Conservation (phyloP, 768 basidiomycete genomes). For the Calocybe indica region DNA sequence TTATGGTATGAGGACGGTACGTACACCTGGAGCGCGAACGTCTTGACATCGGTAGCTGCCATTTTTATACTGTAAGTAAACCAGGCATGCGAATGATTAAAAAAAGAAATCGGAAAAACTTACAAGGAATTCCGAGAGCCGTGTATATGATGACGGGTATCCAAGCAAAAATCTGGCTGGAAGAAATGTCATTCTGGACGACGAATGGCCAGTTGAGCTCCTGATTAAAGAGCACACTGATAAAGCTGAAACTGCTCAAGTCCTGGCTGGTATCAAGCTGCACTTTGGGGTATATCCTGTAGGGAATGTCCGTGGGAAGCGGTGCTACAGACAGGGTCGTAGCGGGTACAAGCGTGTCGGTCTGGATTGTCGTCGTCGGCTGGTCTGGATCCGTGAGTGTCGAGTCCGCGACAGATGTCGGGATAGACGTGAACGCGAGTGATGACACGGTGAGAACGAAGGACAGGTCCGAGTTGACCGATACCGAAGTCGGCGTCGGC, state of each 20-base stretch:
- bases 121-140: slow-evolving; percentile 26
- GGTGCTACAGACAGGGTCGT: slow-evolving; percentile 23
- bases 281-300: slow-evolving; percentile 45
- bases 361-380: slow-evolving; percentile 27
- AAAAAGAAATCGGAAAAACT: slow-evolving; percentile 9
- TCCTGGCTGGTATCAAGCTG: slow-evolving; percentile 18
- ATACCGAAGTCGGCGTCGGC: slow-evolving; percentile 12
- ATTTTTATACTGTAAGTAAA: background rate
- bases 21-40: slow-evolving; percentile 62
- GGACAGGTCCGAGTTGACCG: slow-evolving; percentile 34
- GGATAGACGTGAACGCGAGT: slow-evolving; percentile 29
- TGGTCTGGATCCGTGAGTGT: slow-evolving; percentile 40
- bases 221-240: slow-evolving; percentile 60
- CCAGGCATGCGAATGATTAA: slow-evolving; percentile 1
- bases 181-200: slow-evolving; percentile 44
- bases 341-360: slow-evolving; percentile 13
- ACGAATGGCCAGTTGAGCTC: slow-evolving; percentile 69
- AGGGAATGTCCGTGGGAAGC: slow-evolving; percentile 58
- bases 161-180: slow-evolving; percentile 74
- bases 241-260: slow-evolving; percentile 36
- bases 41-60: slow-evolving; percentile 29
- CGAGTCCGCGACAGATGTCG: slow-evolving; percentile 17
- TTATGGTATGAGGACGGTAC: slow-evolving; percentile 52
- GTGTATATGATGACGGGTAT: slow-evolving; percentile 41
- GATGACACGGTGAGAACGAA: slow-evolving; percentile 40